A percentile compares a stretch with the other conserved stretches of the same genome.
These are phyloP conservation scores for Benincasa hispida DNA, from an alignment of 306 rosid genomes.

Conservation along the genomic window DNA sequence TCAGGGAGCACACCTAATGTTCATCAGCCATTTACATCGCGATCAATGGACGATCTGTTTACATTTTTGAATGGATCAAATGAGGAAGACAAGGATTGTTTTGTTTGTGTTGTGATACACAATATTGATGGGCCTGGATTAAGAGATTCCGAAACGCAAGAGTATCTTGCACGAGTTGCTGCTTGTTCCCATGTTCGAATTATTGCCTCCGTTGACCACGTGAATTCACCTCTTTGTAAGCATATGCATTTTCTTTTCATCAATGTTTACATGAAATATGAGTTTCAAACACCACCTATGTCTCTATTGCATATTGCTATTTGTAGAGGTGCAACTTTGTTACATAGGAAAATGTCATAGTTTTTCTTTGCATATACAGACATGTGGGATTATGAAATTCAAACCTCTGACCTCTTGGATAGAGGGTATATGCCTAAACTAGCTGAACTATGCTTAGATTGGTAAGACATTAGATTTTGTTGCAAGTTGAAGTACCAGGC, in stretches of 20 bases:
- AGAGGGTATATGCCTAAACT: too few relatives aligned
- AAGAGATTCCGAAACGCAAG: slow-evolving; percentile 77
- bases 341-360: neutral
- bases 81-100: slow-evolving; percentile 29
- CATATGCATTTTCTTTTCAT: neutral
- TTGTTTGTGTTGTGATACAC: slow-evolving; percentile 57
- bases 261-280: neutral
- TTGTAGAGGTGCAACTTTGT: neutral
- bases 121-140: slow-evolving; percentile 90
- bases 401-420: too few relatives aligned
- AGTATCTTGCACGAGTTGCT: slow-evolving; percentile 63
- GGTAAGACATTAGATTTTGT: neutral
- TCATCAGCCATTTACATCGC: slow-evolving; percentile 48
- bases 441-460: too few relatives aligned
- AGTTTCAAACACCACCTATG: neutral
- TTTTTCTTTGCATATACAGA: neutral
- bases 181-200: slow-evolving; percentile 59
- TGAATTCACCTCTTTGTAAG: slow-evolving; percentile 81
- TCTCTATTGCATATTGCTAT: neutral
- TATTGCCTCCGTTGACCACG: slow-evolving; percentile 74
- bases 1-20: slow-evolving; percentile 27
- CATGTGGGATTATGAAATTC: too few relatives aligned
- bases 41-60: slow-evolving; percentile 70
- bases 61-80: slow-evolving; percentile 51
- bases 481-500: neutral